Percentiles rank a stretch among this genome's conserved stretches.
These are phyloP conservation scores for Gyromitra esculenta DNA, from an alignment of 2,329 filamentous ascomycete genomes.

Conservation along the genomic window DNA sequence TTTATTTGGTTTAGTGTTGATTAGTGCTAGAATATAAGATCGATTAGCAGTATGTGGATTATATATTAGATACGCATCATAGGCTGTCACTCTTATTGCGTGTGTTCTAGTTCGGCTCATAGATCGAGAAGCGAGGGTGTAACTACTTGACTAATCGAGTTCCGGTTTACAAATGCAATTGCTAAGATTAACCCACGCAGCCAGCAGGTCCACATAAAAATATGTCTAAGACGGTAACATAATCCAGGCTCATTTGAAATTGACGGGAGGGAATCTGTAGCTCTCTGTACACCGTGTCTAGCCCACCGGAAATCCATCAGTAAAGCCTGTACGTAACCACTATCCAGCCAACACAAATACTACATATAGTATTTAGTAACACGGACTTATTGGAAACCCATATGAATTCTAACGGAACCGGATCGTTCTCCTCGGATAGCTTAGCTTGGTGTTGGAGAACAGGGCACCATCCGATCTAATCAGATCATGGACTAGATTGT, in stretches of 20 bases:
- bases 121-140: not conserved
- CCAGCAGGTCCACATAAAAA: not conserved
- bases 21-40: not conserved
- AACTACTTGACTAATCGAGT: not conserved
- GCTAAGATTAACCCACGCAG: not conserved
- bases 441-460: slow-evolving; percentile 1
- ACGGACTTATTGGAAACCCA: not conserved
- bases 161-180: not conserved
- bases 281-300: not conserved
- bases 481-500: slow-evolving; percentile 18
- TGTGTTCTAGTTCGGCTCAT: no score
- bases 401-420: not conserved
- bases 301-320: not conserved
- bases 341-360: not conserved
- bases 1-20: not conserved
- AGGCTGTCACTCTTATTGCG: not conserved
- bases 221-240: not conserved
- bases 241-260: not conserved
- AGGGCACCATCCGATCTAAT: slow-evolving; percentile 3
- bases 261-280: not conserved
- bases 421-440: not conserved
- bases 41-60: not conserved
- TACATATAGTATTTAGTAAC: not conserved
- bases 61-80: not conserved
- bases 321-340: not conserved